Conservation (phyloP, 179 eudicot genomes). For the Sideroxylon spinosum region DNA sequence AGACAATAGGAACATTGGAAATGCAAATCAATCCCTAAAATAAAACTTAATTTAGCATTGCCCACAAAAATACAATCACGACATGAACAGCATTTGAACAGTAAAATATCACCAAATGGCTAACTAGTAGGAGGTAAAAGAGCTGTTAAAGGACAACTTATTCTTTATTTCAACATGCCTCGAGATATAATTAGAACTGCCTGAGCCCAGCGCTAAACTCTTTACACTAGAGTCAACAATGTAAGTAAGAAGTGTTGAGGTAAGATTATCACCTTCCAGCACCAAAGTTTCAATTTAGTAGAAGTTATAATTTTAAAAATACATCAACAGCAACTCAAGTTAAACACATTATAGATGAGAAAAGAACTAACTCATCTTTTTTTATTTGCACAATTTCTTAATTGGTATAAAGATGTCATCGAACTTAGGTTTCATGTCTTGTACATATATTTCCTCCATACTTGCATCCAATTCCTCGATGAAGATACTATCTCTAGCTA, state of each 20-base stretch:
- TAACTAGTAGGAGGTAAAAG: not conserved
- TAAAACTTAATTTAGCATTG: no score
- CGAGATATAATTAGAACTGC: conserved; percentile 39
- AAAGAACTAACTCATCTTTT: conserved; percentile 30
- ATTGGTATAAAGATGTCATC: conserved; percentile 51
- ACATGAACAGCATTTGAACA: no score
- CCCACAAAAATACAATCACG: no score
- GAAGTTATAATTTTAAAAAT: not conserved
- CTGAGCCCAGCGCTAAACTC: conserved; percentile 72
- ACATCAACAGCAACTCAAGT: conserved; percentile 1
- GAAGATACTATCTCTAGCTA: conserved; percentile 60
- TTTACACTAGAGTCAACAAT: conserved; percentile 32
- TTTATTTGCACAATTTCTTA: conserved; percentile 39
- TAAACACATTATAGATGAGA: not conserved
- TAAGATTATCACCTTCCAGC: conserved; percentile 62
- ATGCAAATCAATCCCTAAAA: no score
- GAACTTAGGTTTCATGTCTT: conserved; percentile 45
- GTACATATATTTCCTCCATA: conserved; percentile 48
- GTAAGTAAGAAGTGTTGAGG: conserved; percentile 49
- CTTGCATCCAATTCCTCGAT: conserved; percentile 50
- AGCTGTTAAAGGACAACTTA: not conserved
- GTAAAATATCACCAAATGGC: no score
- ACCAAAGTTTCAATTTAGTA: conserved; percentile 52
- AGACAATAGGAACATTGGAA: no score
- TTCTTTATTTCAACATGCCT: conserved; percentile 35